Conservation (phyloP, 176 grass and related monocot genomes). For the Carex littledalei region DNA sequence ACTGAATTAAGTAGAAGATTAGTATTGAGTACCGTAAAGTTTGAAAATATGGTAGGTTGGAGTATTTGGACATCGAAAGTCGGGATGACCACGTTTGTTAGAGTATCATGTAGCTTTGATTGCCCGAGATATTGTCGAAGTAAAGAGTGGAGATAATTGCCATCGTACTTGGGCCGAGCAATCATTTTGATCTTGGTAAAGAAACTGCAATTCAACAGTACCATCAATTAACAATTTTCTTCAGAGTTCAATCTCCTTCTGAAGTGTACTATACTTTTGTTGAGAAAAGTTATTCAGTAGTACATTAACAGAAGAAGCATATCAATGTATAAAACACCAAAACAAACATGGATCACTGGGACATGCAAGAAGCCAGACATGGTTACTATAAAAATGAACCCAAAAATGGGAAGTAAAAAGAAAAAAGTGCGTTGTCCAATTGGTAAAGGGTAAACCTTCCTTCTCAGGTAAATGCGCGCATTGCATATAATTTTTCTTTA, state of each 20-base stretch:
- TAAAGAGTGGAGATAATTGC: constrained; percentile 51
- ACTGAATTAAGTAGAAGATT: not conserved
- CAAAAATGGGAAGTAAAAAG: not conserved
- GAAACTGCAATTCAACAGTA: constrained; percentile 25
- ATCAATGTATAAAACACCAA: not conserved
- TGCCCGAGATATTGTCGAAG: constrained; percentile 35
- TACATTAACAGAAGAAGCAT: not conserved
- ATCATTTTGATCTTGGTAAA: constrained; percentile 31
- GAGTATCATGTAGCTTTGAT: constrained; percentile 25
- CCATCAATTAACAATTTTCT: not conserved
- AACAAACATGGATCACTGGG: not conserved
- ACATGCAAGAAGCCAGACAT: not conserved
- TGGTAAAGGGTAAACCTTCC: too few relatives aligned
- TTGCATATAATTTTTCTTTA: not conserved
- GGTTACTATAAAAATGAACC: too few relatives aligned
- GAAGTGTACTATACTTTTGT: not conserved
- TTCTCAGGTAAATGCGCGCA: not conserved
- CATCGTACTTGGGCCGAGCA: constrained; percentile 43
- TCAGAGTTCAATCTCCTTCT: not conserved
- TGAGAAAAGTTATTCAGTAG: not conserved
- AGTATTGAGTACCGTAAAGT: constrained; percentile 39
- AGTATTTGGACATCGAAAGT: constrained; percentile 53
- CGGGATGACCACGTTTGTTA: constrained; percentile 58
- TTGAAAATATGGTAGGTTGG: constrained; percentile 66
- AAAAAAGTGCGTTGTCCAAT: not conserved